Evolutionary conservation across 1,284 basidiomycete species (phyloP).

Genomic region (Tausonia pullulans): DNA sequence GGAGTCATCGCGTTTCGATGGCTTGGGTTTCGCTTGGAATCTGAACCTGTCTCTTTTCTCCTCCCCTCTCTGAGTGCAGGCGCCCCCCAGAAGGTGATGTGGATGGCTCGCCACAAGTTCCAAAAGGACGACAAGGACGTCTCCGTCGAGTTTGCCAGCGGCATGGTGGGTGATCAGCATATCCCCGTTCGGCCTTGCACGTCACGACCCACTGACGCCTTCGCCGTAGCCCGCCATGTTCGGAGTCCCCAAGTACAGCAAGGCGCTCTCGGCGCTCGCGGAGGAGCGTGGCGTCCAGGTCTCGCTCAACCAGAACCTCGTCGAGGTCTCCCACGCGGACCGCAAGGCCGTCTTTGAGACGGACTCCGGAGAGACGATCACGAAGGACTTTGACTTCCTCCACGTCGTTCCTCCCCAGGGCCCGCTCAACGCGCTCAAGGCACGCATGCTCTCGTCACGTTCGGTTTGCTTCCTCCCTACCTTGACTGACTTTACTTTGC

Average conservation of each 20-base stretch:
- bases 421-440: conserved; percentile 69
- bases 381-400: conserved; percentile 68
- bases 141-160: conserved; percentile 77
- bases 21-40: too few species aligned
- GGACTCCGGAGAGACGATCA: conserved; percentile 51
- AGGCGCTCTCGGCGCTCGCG: conserved; percentile 68
- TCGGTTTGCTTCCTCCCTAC: neutral
- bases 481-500: conserved; percentile 4
- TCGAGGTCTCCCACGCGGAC: conserved; percentile 55
- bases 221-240: conserved; percentile 68
- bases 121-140: conserved; percentile 39
- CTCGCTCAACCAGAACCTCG: conserved; percentile 73
- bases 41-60: neutral
- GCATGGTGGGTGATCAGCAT: conserved; percentile 41
- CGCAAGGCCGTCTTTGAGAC: conserved; percentile 76
- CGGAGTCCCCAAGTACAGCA: conserved; percentile 68
- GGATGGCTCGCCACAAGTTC: conserved; percentile 59
- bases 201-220: too few species aligned
- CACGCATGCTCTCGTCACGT: neutral
- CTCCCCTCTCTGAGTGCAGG: neutral
- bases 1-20: too few species aligned
- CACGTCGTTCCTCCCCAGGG: conserved; percentile 90
- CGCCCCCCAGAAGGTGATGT: conserved; percentile 82
- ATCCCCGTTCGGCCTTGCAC: neutral
- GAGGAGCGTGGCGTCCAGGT: conserved; percentile 67